Base-by-base conservation (phyloP, 441 rosid genomes). In the Metrosideros polymorpha region DNA sequence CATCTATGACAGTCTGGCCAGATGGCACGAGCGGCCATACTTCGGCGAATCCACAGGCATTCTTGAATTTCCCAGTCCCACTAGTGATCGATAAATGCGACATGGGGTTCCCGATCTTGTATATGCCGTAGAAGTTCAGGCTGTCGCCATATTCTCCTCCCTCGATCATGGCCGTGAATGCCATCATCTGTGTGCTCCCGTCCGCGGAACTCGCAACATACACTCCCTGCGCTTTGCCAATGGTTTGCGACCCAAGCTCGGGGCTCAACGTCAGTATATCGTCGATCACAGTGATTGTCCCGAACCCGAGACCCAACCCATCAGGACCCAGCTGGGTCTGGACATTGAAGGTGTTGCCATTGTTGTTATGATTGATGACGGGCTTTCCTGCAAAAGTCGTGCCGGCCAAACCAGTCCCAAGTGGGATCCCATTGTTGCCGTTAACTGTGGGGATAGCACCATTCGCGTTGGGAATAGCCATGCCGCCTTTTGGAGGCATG, bases 181-280 rank as follows among this genome's bases (percentile, higher is more conserved):
- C 94, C 99, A 97, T 94, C 98, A 96, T 94, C 94, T 97, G 99
- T 43, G 96, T 94, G 84, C 92, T 90, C 59, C 98, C 98, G 61
- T 94, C 94, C 25, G 93, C 95, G 9, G 99, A 94, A 53, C 98
- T 96, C 1, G 99, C 98, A 83, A 96, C 93, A 35, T 96, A 95
- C 57, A 96, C 95, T 55, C 99, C 99, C 89, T 96, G 99, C 84
- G 99, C 99, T 82, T 92, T 97, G 75, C 99, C 99, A 45, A 97
- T 89, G 9, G 88, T 87, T 89, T 97, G 99, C 2, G 96, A 91
- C 47, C 98, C 96, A 86, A 94, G 91, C 82, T 94, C 94, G 43
- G 98, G 96, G 87, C 93, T 92, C 57, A 93, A 42, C 18, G 97
- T 95, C 86, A 97, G 88, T 66, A 95, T 86, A 87, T 95, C 98